phyloP scores from a whole-genome alignment of 1,284 basidiomycete genomes.

The Phellopilus nigrolimitatus region DNA sequence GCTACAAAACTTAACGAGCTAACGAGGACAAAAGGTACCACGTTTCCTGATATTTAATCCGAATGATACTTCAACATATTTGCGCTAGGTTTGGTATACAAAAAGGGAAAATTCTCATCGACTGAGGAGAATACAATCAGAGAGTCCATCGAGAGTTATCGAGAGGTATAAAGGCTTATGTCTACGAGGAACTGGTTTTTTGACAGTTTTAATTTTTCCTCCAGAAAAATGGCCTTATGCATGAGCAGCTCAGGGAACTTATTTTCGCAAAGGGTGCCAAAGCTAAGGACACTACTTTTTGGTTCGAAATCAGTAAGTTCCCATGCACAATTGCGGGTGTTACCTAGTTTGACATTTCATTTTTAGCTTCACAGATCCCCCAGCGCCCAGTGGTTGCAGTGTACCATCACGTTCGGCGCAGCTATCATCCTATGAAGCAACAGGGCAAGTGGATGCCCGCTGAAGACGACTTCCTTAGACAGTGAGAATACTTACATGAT shows the following conservation, averaged over 20 bases:
- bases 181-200: neutral
- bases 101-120: slow-evolving; percentile 81
- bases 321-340: slow-evolving; percentile 11
- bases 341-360: slow-evolving; percentile 3
- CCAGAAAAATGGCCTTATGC: slow-evolving; percentile 44
- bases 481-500: slow-evolving; percentile 38
- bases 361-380: slow-evolving; percentile 58
- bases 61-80: slow-evolving; percentile 17
- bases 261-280: slow-evolving; percentile 65
- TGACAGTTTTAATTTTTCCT: slow-evolving; percentile 6
- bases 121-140: slow-evolving; percentile 65
- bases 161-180: slow-evolving; percentile 50
- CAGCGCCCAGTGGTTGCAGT: slow-evolving; percentile 74
- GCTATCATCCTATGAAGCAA: slow-evolving; percentile 58
- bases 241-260: slow-evolving; percentile 52
- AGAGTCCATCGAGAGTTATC: slow-evolving; percentile 59
- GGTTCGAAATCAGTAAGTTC: slow-evolving; percentile 69
- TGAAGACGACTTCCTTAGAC: slow-evolving; percentile 62
- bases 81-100: slow-evolving; percentile 65
- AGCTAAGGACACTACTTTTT: slow-evolving; percentile 59
- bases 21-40: slow-evolving; percentile 58
- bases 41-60: slow-evolving; percentile 5
- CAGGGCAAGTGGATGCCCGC: slow-evolving; percentile 67
- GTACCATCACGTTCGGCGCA: slow-evolving; percentile 72
- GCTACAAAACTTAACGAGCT: slow-evolving; percentile 61